Evolutionary conservation across 169 alveolate species (phyloP).

Genomic region (Plasmodium gaboni): DNA sequence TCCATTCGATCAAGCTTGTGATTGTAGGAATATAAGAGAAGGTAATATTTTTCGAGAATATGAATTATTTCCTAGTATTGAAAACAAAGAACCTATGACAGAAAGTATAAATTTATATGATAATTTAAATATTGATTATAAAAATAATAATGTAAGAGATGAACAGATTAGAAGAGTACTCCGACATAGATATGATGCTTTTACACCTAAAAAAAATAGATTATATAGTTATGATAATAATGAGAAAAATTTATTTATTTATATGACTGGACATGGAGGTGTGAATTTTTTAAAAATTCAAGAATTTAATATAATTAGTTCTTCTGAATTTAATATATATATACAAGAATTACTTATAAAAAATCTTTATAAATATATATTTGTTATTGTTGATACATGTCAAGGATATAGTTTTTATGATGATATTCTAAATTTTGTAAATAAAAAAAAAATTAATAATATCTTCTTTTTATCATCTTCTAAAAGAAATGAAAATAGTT

Average conservation of each 20-base stretch:
- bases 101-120: constrained; percentile 37
- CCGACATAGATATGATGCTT: constrained; percentile 61
- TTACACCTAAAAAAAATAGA: constrained; percentile 56
- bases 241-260: constrained; percentile 76
- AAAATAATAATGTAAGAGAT: constrained; percentile 63
- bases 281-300: constrained; percentile 84
- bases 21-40: constrained; percentile 64
- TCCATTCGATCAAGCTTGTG: constrained; percentile 74
- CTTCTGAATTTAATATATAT: constrained; percentile 79
- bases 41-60: constrained; percentile 48
- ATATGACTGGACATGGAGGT: constrained; percentile 88
- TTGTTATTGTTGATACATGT: constrained; percentile 84
- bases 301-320: constrained; percentile 81
- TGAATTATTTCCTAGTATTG: constrained; percentile 22
- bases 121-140: constrained; percentile 51
- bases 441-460: constrained; percentile 79
- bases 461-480: constrained; percentile 80
- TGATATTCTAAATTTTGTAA: constrained; percentile 37
- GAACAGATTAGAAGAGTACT: constrained; percentile 68
- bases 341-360: constrained; percentile 81
- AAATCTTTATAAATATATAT: constrained; percentile 77
- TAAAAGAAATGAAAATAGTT: constrained; percentile 79
- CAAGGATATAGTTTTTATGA: constrained; percentile 85
- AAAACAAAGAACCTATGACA: constrained; percentile 2
- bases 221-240: constrained; percentile 58